These are phyloP conservation scores for Diospyros kaki DNA, from an alignment of 148 eudicot genomes.

Conservation along the genomic window DNA sequence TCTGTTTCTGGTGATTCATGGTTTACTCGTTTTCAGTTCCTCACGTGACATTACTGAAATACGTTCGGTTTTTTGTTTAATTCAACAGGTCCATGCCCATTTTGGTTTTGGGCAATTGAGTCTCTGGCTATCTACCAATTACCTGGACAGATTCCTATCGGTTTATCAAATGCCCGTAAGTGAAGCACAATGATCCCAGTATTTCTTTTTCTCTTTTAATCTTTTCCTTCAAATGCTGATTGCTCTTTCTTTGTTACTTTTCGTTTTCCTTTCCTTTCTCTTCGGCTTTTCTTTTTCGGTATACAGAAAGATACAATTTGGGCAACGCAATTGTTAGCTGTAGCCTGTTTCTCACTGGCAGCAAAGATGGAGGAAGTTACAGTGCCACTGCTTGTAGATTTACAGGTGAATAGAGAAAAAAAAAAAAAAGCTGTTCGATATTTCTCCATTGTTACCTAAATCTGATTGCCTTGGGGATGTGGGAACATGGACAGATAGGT, in stretches of 20 bases:
- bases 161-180: constrained; percentile 62
- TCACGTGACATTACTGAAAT: constrained; percentile 1
- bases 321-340: constrained; percentile 72
- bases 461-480: too few relatives aligned
- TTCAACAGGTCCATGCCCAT: constrained; percentile 67
- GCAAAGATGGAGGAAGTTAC: constrained; percentile 67
- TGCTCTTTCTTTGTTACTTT: not conserved
- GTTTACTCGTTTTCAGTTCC: not conserved
- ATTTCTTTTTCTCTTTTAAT: not conserved
- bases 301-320: constrained; percentile 56
- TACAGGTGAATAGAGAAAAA: constrained; percentile 49
- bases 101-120: constrained; percentile 55
- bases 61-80: constrained; percentile 10
- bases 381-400: constrained; percentile 42
- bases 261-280: not conserved
- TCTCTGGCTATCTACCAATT: constrained; percentile 61
- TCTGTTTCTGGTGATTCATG: not conserved
- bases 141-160: constrained; percentile 77
- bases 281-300: constrained; percentile 3
- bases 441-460: not conserved
- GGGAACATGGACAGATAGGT: constrained; percentile 45
- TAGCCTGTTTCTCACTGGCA: constrained; percentile 86
- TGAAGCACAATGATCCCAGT: not conserved
- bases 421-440: not conserved
- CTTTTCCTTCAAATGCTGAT: not conserved